Conservation (phyloP, 805 yeast species). For the Candida verbasci region DNA sequence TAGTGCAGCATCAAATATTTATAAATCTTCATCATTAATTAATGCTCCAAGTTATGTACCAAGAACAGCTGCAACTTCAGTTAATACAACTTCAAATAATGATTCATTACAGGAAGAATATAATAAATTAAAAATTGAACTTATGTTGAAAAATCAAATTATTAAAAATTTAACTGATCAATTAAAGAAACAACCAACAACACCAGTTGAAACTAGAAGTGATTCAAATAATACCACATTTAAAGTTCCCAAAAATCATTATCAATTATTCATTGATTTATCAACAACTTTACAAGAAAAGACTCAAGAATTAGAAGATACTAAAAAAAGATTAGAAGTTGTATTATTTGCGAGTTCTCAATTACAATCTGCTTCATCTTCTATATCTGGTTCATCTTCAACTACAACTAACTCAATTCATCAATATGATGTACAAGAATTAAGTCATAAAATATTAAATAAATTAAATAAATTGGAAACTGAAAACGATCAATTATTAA, state of each 20-base stretch:
- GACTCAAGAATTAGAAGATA: slow-evolving; percentile 51
- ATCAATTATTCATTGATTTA: slow-evolving; percentile 46
- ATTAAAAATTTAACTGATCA: slow-evolving; percentile 33
- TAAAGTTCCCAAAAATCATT: slow-evolving; percentile 40
- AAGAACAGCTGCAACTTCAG: neutral
- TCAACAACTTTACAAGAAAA: slow-evolving; percentile 44
- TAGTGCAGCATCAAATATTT: slow-evolving; percentile 1
- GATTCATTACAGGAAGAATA: slow-evolving; percentile 12
- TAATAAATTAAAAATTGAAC: slow-evolving; percentile 44
- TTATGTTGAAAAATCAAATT: slow-evolving; percentile 51
- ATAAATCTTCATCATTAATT: slow-evolving; percentile 13
- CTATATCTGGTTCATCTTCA: neutral
- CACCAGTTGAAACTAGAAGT: slow-evolving; percentile 1
- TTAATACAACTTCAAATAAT: neutral
- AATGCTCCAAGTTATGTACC: slow-evolving; percentile 27
- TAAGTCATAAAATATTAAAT: slow-evolving; percentile 66
- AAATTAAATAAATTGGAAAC: slow-evolving; percentile 56
- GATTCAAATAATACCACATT: slow-evolving; percentile 9
- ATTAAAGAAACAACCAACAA: slow-evolving; percentile 11
- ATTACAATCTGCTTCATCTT: slow-evolving; percentile 7
- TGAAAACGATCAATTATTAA: slow-evolving; percentile 68
- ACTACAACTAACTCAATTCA: neutral
- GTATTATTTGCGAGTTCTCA: slow-evolving; percentile 37
- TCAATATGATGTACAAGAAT: slow-evolving; percentile 62
- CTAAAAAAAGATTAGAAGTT: slow-evolving; percentile 61